These are phyloP conservation scores for Ustilago bromivora DNA, from an alignment of 1,284 basidiomycete genomes.

Conservation along the genomic window DNA sequence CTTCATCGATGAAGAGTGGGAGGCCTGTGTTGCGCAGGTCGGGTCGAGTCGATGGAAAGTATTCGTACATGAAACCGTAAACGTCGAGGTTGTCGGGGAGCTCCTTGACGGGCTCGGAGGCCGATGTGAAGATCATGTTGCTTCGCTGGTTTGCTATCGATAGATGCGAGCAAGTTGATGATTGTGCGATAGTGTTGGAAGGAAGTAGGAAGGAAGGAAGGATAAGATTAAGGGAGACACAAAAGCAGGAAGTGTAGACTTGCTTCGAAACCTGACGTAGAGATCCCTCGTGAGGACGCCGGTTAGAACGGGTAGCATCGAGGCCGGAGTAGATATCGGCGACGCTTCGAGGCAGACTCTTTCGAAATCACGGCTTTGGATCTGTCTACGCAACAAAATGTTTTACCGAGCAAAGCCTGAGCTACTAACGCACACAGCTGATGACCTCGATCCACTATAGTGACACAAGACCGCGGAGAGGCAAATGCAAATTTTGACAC, in stretches of 20 bases:
- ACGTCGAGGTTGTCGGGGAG: conserved; percentile 57
- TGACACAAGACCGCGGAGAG: neutral
- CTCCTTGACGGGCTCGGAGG: conserved; percentile 34
- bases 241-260: neutral
- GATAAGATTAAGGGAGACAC: neutral
- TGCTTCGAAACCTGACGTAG: neutral
- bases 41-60: conserved; percentile 54
- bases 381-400: neutral
- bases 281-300: neutral
- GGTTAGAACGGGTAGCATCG: neutral
- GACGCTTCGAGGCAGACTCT: too few species aligned
- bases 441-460: neutral
- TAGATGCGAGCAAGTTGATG: neutral
- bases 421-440: neutral
- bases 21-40: conserved; percentile 53
- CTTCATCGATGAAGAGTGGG: conserved; percentile 59
- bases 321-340: neutral
- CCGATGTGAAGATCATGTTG: conserved; percentile 51
- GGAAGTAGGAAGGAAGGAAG: neutral
- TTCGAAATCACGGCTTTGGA: neutral
- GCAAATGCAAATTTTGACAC: neutral
- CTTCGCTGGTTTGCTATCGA: neutral
- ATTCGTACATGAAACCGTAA: conserved; percentile 56
- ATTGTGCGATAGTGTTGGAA: neutral
- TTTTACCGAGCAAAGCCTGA: neutral